Percentiles rank a stretch among this genome's conserved stretches.
Conservation (phyloP, 1,284 basidiomycete species). For the Singerocomus inundabilis region DNA sequence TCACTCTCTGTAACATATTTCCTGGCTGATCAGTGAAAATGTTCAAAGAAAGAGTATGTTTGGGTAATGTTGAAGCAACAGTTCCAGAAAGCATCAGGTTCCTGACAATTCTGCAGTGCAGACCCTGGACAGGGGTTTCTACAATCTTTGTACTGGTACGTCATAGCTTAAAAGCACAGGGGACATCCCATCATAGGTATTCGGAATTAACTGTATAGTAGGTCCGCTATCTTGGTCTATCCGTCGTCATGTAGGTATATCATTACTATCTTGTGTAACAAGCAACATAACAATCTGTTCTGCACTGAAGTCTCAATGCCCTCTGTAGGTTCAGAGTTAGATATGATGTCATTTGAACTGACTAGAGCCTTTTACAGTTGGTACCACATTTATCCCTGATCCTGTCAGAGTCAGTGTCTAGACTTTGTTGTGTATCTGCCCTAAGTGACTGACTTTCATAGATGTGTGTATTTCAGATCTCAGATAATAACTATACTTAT, state of each 20-base stretch:
- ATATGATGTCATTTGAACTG: no score
- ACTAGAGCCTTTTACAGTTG: no score
- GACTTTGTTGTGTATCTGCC: neutral
- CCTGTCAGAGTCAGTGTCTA: neutral
- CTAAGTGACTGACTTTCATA: neutral
- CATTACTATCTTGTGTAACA: no score
- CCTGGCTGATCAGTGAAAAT: neutral
- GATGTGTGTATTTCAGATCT: neutral
- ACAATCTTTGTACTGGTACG: conserved; percentile 1
- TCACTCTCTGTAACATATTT: neutral
- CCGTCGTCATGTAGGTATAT: no score
- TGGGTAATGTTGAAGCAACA: neutral
- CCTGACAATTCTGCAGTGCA: neutral
- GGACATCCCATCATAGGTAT: no score
- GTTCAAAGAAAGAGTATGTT: neutral
- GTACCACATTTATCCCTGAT: neutral
- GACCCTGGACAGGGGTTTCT: conserved; percentile 3
- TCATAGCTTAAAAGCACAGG: no score
- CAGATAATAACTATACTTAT: no score
- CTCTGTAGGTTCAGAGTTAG: no score
- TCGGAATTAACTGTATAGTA: no score
- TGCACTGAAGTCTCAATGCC: no score
- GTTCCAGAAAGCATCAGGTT: neutral
- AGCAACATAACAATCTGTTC: no score
- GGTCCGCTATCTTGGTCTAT: no score